A percentile compares a stretch with the other conserved stretches of the same genome.
phyloP scores from a whole-genome alignment of 345 rosid genomes.

The Lumnitzera littorea region DNA sequence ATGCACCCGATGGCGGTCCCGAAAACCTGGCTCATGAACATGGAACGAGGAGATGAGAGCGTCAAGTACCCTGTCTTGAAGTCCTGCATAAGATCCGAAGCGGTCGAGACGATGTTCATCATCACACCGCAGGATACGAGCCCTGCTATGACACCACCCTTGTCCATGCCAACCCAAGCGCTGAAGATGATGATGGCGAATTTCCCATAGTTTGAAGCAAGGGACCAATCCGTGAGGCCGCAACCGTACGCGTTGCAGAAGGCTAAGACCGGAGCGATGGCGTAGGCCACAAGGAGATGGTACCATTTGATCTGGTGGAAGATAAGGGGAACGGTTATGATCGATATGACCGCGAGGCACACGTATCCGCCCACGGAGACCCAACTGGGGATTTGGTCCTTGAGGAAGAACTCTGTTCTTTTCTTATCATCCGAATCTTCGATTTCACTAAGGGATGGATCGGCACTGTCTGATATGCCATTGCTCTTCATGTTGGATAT shows the following conservation, averaged over 20 bases:
- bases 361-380: slow-evolving; percentile 48
- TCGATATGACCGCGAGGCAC: slow-evolving; percentile 41
- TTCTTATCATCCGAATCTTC: slow-evolving; percentile 34
- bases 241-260: slow-evolving; percentile 91
- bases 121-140: slow-evolving; percentile 83
- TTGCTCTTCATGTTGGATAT: background rate
- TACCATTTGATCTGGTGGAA: slow-evolving; percentile 72
- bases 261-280: slow-evolving; percentile 69
- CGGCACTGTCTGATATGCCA: background rate
- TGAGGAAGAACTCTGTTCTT: slow-evolving; percentile 49
- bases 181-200: slow-evolving; percentile 69
- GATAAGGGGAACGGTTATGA: slow-evolving; percentile 50
- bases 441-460: background rate
- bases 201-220: slow-evolving; percentile 86
- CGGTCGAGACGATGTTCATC: slow-evolving; percentile 98
- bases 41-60: slow-evolving; percentile 76
- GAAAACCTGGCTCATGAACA: slow-evolving; percentile 73
- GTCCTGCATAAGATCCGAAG: slow-evolving; percentile 86
- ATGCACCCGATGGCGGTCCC: slow-evolving; percentile 79
- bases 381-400: slow-evolving; percentile 69
- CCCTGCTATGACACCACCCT: slow-evolving; percentile 77
- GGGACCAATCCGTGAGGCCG: slow-evolving; percentile 86
- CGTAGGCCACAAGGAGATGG: slow-evolving; percentile 56
- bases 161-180: slow-evolving; percentile 59
- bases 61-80: slow-evolving; percentile 93